These are phyloP conservation scores for Dioscorea zingiberensis DNA, from an alignment of 106 monocot species.

Conservation along the genomic window DNA sequence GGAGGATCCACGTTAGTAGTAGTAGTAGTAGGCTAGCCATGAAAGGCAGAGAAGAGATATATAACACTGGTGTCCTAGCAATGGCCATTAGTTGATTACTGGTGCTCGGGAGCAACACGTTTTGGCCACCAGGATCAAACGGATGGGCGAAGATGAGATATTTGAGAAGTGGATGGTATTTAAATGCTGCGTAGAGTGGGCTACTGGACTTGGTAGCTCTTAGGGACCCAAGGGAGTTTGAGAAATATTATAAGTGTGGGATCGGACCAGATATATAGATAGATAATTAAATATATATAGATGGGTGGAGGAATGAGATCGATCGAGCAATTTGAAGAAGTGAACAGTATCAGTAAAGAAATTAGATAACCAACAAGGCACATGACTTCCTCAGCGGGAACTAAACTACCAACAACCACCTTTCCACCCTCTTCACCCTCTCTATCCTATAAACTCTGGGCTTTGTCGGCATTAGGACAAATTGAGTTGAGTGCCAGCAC, in stretches of 20 bases:
- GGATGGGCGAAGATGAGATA: too few relatives aligned
- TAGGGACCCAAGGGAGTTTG: not conserved
- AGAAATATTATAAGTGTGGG: too few relatives aligned
- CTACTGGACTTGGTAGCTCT: too few relatives aligned
- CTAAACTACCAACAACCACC: too few relatives aligned
- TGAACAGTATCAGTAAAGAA: too few relatives aligned
- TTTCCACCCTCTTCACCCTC: too few relatives aligned
- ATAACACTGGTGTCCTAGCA: not conserved
- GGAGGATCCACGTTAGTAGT: too few relatives aligned
- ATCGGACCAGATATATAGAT: too few relatives aligned
- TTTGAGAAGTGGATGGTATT: not conserved
- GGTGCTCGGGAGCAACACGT: not conserved
- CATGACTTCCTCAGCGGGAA: not conserved
- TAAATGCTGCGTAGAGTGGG: too few relatives aligned
- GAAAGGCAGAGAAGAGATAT: not conserved
- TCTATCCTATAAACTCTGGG: too few relatives aligned
- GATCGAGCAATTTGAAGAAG: not conserved
- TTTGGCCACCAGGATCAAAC: not conserved
- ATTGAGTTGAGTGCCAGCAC: not conserved
- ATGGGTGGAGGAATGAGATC: not conserved
- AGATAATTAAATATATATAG: not conserved
- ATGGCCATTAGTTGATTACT: not conserved
- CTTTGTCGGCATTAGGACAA: not conserved
- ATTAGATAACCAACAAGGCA: not conserved
- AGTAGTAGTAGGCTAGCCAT: too few relatives aligned